phyloP scores from a whole-genome alignment of 495 filamentous ascomycete genomes.

The Aspergillus egyptiacus region DNA sequence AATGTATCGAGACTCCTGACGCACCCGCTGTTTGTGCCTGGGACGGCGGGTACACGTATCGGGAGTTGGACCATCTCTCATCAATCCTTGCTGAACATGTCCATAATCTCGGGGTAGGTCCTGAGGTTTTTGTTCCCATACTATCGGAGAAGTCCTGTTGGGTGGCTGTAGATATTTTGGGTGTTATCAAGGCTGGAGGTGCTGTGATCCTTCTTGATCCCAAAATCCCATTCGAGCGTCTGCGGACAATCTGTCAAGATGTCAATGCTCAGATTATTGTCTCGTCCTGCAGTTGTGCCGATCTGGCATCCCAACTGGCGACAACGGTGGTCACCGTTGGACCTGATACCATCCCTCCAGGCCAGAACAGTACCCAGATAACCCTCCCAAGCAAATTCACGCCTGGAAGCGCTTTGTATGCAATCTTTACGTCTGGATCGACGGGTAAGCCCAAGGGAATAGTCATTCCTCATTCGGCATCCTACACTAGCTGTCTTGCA shows the following conservation, averaged over 20 bases:
- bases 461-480: background rate
- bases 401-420: background rate
- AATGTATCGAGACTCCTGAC: background rate
- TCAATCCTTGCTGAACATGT: background rate
- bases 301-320: too few relatives aligned
- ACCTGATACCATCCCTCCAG: background rate
- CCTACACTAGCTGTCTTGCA: background rate
- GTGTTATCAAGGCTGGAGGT: background rate
- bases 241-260: too few relatives aligned
- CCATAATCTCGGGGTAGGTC: too few relatives aligned
- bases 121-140: background rate
- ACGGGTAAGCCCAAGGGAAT: background rate
- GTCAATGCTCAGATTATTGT: too few relatives aligned
- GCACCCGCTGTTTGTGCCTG: conserved; percentile 10
- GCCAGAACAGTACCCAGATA: too few relatives aligned
- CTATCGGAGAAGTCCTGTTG: background rate
- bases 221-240: background rate
- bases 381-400: too few relatives aligned
- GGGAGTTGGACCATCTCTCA: background rate
- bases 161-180: background rate
- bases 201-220: background rate
- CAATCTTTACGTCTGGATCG: background rate
- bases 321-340: too few relatives aligned
- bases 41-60: conserved; percentile 20
- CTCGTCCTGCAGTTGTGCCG: too few relatives aligned